Evolutionary conservation across 306 rosid species (phyloP).

Genomic region (Casuarina equisetifolia): DNA sequence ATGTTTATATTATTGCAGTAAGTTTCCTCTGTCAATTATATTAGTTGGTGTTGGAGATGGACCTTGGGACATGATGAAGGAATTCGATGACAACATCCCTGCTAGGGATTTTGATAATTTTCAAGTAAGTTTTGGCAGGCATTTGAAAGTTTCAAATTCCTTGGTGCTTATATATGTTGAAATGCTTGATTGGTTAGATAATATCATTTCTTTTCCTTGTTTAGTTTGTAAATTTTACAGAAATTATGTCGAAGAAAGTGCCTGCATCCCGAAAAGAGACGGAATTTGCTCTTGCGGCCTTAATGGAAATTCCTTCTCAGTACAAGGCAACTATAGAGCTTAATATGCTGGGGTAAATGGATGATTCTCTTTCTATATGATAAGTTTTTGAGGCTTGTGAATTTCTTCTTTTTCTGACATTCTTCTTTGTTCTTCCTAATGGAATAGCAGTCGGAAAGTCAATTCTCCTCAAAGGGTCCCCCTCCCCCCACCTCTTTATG

Average conservation of each 20-base stretch:
- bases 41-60: slow-evolving; percentile 99
- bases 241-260: slow-evolving; percentile 78
- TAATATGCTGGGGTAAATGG: slow-evolving; percentile 67
- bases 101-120: slow-evolving; percentile 86
- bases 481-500: slow-evolving; percentile 69
- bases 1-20: slow-evolving; percentile 47
- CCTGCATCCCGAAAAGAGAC: slow-evolving; percentile 73
- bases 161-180: slow-evolving; percentile 15
- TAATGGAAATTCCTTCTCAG: slow-evolving; percentile 98
- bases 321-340: slow-evolving; percentile 90
- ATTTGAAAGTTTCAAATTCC: neutral
- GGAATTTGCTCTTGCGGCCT: slow-evolving; percentile 87
- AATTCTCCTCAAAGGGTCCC: slow-evolving; percentile 68
- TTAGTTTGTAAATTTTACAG: slow-evolving; percentile 88
- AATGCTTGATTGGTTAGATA: slow-evolving; percentile 15
- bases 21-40: slow-evolving; percentile 86
- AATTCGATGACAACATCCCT: slow-evolving; percentile 93
- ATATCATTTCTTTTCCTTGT: slow-evolving; percentile 24
- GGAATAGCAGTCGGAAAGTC: slow-evolving; percentile 44
- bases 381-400: slow-evolving; percentile 2
- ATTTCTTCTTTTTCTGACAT: slow-evolving; percentile 17
- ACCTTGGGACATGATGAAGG: slow-evolving; percentile 98
- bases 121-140: slow-evolving; percentile 52
- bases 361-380: slow-evolving; percentile 17
- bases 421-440: slow-evolving; percentile 29